These are phyloP conservation scores for Arachis stenosperma DNA, from an alignment of 306 rosid genomes.

Conservation along the genomic window DNA sequence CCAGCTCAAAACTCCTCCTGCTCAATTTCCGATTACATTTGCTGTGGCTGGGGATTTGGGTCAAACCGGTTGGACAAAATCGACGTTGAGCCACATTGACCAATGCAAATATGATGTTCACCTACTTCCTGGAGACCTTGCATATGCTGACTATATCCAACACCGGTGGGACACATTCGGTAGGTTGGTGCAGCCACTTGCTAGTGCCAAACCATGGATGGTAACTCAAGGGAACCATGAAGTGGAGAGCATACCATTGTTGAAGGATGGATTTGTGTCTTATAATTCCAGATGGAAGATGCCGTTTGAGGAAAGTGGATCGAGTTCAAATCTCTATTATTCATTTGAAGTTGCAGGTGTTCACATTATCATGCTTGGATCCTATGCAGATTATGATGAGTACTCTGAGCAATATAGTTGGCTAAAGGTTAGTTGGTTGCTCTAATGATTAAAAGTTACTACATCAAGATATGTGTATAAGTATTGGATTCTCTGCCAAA, in stretches of 20 bases:
- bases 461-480: neutral
- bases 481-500: neutral
- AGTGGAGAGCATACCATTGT: constrained; percentile 62
- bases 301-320: constrained; percentile 90
- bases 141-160: constrained; percentile 90
- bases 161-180: constrained; percentile 87
- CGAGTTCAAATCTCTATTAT: constrained; percentile 88
- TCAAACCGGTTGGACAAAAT: constrained; percentile 90
- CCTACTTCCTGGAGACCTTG: constrained; percentile 90
- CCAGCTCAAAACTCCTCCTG: constrained; percentile 82
- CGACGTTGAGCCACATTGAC: constrained; percentile 79
- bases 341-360: constrained; percentile 83
- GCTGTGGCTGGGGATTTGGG: constrained; percentile 95
- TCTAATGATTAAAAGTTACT: constrained; percentile 20
- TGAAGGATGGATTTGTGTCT: constrained; percentile 72
- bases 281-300: constrained; percentile 92
- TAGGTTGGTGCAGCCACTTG: constrained; percentile 88
- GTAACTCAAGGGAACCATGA: constrained; percentile 97
- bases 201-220: constrained; percentile 95
- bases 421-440: constrained; percentile 73
- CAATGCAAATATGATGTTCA: constrained; percentile 79
- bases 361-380: constrained; percentile 90
- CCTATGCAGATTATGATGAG: constrained; percentile 74
- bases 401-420: constrained; percentile 84
- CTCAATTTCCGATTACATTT: constrained; percentile 79